Conservation (phyloP, 129 eudicot genomes). For the Centaurea solstitialis region DNA sequence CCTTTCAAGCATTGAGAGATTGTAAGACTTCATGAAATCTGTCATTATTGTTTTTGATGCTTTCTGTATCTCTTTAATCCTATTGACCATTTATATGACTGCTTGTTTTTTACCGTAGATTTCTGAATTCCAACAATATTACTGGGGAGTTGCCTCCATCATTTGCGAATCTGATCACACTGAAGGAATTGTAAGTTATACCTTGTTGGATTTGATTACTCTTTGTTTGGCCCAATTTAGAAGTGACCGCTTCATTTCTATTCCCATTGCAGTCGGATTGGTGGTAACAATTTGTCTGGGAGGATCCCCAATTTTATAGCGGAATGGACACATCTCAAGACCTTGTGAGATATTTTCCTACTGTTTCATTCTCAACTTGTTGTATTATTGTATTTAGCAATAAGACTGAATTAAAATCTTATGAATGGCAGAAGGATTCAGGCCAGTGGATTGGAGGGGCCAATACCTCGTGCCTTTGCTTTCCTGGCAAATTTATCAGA, state of each 20-base stretch:
- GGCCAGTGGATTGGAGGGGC: conserved; percentile 61
- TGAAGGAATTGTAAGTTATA: conserved; percentile 68
- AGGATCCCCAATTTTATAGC: conserved; percentile 52
- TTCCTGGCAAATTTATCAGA: conserved; percentile 43
- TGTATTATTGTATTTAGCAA: neutral
- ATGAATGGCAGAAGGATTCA: conserved; percentile 47
- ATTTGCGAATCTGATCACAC: conserved; percentile 55
- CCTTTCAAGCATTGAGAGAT: conserved; percentile 46
- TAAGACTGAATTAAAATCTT: neutral
- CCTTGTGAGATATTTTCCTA: conserved; percentile 34
- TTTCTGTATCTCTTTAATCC: neutral
- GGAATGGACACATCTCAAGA: conserved; percentile 41
- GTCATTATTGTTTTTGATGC: neutral
- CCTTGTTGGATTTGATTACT: neutral
- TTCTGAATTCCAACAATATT: conserved; percentile 58
- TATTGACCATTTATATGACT: neutral
- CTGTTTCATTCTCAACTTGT: neutral
- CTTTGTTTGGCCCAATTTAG: neutral
- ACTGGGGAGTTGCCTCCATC: conserved; percentile 69
- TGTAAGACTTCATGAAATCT: conserved; percentile 39
- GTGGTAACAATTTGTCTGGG: conserved; percentile 24
- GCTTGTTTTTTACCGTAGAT: conserved; percentile 33
- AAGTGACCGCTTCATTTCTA: neutral
- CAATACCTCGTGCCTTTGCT: conserved; percentile 55
- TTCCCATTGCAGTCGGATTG: conserved; percentile 41